Percentiles rank a stretch among this genome's conserved stretches.
Evolutionary conservation across 257 asterid species (phyloP).

Genomic region (Misopates orontium): DNA sequence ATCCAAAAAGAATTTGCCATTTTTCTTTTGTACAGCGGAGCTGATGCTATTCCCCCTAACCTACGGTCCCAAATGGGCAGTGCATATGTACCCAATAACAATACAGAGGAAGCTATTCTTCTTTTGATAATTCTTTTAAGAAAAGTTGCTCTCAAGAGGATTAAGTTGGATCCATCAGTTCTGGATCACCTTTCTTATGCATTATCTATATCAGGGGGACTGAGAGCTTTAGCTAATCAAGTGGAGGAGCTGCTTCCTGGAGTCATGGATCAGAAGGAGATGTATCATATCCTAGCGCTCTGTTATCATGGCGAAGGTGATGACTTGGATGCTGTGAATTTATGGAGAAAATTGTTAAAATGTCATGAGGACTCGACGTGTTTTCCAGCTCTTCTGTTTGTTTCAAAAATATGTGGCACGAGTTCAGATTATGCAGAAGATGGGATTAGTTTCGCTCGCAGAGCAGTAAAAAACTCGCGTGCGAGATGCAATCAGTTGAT

Average conservation of each 20-base stretch:
- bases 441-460: slow-evolving; percentile 64
- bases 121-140: slow-evolving; percentile 69
- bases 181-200: slow-evolving; percentile 82
- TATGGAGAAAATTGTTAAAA: slow-evolving; percentile 63
- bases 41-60: slow-evolving; percentile 70
- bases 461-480: slow-evolving; percentile 54
- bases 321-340: slow-evolving; percentile 55
- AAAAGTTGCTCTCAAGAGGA: slow-evolving; percentile 55
- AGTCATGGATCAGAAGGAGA: slow-evolving; percentile 51
- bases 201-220: slow-evolving; percentile 74
- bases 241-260: slow-evolving; percentile 84
- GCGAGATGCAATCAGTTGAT: slow-evolving; percentile 52
- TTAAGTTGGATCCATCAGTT: slow-evolving; percentile 85
- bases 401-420: slow-evolving; percentile 65
- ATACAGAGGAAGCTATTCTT: slow-evolving; percentile 84
- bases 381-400: slow-evolving; percentile 56
- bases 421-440: slow-evolving; percentile 47
- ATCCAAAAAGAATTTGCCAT: slow-evolving; percentile 78
- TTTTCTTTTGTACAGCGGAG: slow-evolving; percentile 86
- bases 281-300: slow-evolving; percentile 70
- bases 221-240: slow-evolving; percentile 71
- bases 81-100: slow-evolving; percentile 78
- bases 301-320: slow-evolving; percentile 81
- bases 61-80: slow-evolving; percentile 69
- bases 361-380: slow-evolving; percentile 35